Evolutionary conservation across 163 green algal species (phyloP).

Genomic region (Chlamydomonas reinhardtii): DNA sequence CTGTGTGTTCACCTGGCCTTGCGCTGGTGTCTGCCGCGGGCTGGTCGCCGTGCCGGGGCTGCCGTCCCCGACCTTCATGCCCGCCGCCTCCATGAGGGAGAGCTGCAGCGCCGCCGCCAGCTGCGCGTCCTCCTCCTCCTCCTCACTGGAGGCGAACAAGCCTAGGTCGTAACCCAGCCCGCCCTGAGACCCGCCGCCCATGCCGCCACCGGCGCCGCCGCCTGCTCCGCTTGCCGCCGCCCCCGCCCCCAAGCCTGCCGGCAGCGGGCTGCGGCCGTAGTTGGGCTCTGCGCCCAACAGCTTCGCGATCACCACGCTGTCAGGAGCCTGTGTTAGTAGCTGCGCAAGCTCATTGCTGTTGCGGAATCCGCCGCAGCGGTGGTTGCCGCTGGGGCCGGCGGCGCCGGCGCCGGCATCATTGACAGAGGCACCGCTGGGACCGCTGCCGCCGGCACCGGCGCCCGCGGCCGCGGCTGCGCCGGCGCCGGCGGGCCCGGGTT

Average conservation of each 20-base stretch:
- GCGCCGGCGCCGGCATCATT: too few species aligned
- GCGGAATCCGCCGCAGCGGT: not conserved
- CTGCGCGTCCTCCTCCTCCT: slow-evolving; percentile 49
- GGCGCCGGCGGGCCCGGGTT: not conserved
- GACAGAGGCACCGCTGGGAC: not conserved
- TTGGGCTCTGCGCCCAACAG: not conserved
- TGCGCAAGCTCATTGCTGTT: slow-evolving; percentile 9
- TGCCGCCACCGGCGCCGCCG: not conserved
- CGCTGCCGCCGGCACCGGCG: not conserved
- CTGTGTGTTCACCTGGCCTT: not conserved
- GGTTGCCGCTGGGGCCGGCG: too few species aligned
- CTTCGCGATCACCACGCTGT: not conserved
- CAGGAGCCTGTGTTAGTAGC: not conserved
- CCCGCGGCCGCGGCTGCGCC: too few species aligned
- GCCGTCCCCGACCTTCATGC: not conserved
- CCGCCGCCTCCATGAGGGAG: slow-evolving; percentile 36
- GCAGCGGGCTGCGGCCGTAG: not conserved
- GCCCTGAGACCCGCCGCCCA: not conserved
- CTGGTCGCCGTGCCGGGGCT: not conserved
- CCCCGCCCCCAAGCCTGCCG: too few species aligned
- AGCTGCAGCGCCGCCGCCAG: slow-evolving; percentile 43
- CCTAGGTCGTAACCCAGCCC: not conserved
- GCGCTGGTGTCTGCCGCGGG: not conserved
- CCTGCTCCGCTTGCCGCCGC: too few species aligned
- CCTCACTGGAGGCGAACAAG: not conserved